A percentile compares a stretch with the other conserved stretches of the same genome.
These are phyloP conservation scores for Nepenthes gracilis DNA, from an alignment of 148 eudicot genomes.

Conservation along the genomic window DNA sequence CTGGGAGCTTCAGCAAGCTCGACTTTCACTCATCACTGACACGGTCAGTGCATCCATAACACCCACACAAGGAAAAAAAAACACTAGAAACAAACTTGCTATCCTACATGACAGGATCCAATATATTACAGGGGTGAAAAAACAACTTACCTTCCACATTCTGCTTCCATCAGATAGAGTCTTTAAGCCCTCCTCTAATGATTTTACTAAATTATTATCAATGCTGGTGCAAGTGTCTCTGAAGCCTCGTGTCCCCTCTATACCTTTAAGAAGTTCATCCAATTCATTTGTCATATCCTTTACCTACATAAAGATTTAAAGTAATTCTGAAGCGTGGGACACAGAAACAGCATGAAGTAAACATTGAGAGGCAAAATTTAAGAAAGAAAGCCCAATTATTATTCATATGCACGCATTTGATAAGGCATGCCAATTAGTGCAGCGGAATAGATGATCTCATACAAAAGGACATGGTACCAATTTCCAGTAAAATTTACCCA, in stretches of 20 bases:
- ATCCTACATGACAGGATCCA: slow-evolving; percentile 1
- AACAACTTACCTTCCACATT: slow-evolving; percentile 41
- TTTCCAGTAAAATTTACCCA: no score
- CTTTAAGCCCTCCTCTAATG: slow-evolving; percentile 48
- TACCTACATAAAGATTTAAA: slow-evolving; percentile 35
- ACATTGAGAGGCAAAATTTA: no score
- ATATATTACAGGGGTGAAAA: slow-evolving; percentile 6
- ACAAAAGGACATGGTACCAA: no score
- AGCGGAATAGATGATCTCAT: no score
- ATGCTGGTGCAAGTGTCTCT: slow-evolving; percentile 44
- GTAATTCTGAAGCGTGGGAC: slow-evolving; percentile 3
- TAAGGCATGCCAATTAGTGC: no score
- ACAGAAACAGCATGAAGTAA: not conserved
- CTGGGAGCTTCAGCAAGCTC: no score
- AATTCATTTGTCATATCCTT: slow-evolving; percentile 70
- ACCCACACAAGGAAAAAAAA: no score
- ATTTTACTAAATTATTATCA: slow-evolving; percentile 29
- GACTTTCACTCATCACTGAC: no score
- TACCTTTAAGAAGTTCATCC: slow-evolving; percentile 53
- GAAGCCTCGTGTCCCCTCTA: slow-evolving; percentile 68
- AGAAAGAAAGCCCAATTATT: no score
- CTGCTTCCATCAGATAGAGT: slow-evolving; percentile 39
- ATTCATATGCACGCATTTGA: no score
- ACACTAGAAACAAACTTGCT: no score
- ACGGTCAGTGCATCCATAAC: no score